Conservation (phyloP, 75 land plant species). For the Larix kaempferi region DNA sequence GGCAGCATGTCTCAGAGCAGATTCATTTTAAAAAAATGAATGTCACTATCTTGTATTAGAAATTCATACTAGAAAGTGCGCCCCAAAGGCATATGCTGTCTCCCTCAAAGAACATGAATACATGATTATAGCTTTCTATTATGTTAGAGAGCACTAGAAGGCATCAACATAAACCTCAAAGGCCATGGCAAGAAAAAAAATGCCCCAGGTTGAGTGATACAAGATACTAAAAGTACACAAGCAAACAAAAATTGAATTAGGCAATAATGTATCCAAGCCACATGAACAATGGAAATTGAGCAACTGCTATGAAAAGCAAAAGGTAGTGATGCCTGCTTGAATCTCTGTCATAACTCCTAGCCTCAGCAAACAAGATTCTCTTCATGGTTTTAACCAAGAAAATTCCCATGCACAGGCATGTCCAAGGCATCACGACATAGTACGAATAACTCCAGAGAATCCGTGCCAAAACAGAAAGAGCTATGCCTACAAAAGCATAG, state of each 20-base stretch:
- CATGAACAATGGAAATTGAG: slow-evolving; percentile 66
- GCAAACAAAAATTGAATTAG: slow-evolving; percentile 3
- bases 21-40: background rate
- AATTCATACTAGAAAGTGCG: background rate
- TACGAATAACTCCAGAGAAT: slow-evolving; percentile 42
- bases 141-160: background rate
- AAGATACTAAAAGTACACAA: background rate
- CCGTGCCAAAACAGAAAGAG: slow-evolving; percentile 39
- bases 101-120: background rate
- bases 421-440: slow-evolving; percentile 46
- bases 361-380: slow-evolving; percentile 59
- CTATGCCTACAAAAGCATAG: slow-evolving; percentile 50
- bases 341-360: slow-evolving; percentile 65
- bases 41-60: background rate
- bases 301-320: slow-evolving; percentile 59
- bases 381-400: slow-evolving; percentile 82
- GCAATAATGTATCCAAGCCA: slow-evolving; percentile 60
- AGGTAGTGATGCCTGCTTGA: slow-evolving; percentile 75
- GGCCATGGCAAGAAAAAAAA: background rate
- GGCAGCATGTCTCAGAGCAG: background rate
- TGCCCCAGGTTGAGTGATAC: background rate
- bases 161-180: background rate
- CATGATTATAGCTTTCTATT: background rate
- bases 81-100: background rate
- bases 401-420: slow-evolving; percentile 59